These are phyloP conservation scores for Euryodendron excelsum DNA, from an alignment of 148 eudicot species.

Conservation along the genomic window DNA sequence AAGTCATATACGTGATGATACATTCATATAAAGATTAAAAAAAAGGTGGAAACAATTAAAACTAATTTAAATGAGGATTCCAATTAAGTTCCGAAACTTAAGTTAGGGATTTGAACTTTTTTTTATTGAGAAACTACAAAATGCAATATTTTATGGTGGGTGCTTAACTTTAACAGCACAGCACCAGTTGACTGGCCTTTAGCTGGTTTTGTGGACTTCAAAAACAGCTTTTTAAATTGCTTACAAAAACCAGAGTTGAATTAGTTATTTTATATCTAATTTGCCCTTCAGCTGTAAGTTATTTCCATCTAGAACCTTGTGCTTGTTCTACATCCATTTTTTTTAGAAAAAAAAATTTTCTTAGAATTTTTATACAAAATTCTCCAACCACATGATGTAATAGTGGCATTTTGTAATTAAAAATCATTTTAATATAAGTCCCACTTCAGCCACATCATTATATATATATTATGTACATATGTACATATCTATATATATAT, in stretches of 20 bases:
- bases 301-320: not conserved
- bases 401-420: too few species aligned
- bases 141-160: not conserved
- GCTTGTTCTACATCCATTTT: not conserved
- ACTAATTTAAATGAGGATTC: not conserved
- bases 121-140: not conserved
- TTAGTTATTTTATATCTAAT: not conserved
- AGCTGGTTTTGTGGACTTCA: not conserved
- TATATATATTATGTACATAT: too few species aligned
- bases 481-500: too few species aligned
- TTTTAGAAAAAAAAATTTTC: too few species aligned
- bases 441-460: too few species aligned
- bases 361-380: too few species aligned
- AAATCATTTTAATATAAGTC: too few species aligned
- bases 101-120: not conserved
- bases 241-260: not conserved
- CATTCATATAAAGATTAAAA: not conserved
- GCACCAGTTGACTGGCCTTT: slow-evolving; percentile 7
- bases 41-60: not conserved
- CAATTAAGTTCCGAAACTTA: not conserved
- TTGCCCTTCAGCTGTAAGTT: not conserved
- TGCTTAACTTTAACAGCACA: not conserved
- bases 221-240: not conserved
- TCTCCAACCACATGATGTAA: too few species aligned
- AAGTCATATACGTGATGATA: not conserved